Conservation (phyloP, 345 rosid genomes). For the Aquilaria yunnanensis region DNA sequence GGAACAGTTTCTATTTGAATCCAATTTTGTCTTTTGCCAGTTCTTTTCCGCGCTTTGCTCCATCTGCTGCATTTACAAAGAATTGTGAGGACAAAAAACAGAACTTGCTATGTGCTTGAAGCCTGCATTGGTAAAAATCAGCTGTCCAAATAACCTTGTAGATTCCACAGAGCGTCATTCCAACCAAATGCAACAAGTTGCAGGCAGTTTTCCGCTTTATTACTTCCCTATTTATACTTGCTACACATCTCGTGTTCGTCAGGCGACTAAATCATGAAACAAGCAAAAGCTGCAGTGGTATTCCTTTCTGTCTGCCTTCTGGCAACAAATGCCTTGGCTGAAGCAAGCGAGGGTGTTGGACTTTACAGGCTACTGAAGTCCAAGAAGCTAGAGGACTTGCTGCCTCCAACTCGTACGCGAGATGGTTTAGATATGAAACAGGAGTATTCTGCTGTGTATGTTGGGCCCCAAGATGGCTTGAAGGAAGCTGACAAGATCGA, state of each 20-base stretch:
- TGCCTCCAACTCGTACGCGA: background rate
- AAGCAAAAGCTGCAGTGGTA: background rate
- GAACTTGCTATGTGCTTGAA: background rate
- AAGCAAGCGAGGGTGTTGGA: slow-evolving; percentile 12
- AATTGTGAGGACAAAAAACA: too few species aligned
- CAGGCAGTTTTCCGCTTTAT: background rate
- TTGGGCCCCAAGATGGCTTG: background rate
- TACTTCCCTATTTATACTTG: background rate
- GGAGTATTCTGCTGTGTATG: background rate
- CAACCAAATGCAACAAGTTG: too few species aligned
- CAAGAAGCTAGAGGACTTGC: background rate
- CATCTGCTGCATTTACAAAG: too few species aligned
- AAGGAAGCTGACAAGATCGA: background rate
- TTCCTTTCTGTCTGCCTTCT: slow-evolving; percentile 8
- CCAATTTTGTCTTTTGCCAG: too few species aligned
- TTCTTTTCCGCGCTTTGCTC: too few species aligned
- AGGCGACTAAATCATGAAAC: slow-evolving; percentile 2
- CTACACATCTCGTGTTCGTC: background rate
- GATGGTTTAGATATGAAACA: background rate
- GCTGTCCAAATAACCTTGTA: background rate
- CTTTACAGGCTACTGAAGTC: slow-evolving; percentile 6
- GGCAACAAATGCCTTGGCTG: slow-evolving; percentile 1
- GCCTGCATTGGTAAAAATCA: background rate
- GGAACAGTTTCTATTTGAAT: too few species aligned
- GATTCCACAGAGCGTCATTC: too few species aligned